Evolutionary conservation across 208 protist genomes (phyloP), one percentile per base, ranked within the genome.

Genomic region (Jaenimonas drosophilae): DNA sequence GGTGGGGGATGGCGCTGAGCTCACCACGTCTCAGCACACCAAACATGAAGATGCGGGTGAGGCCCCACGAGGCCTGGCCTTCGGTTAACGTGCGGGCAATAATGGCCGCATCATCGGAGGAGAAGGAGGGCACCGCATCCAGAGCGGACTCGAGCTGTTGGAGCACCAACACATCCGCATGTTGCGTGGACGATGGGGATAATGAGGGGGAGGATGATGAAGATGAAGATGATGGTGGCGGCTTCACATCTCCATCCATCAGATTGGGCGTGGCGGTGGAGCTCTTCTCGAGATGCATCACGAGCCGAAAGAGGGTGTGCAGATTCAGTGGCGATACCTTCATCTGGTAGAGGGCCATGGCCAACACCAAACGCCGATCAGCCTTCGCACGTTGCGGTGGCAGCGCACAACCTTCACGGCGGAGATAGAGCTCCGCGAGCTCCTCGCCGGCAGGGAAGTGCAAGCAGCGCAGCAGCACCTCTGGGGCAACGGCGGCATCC

Each of bases 381-480:
- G n/a, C n/a, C n/a, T n/a, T n/a, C n/a, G n/a, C n/a, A n/a, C n/a
- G n/a, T n/a, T n/a, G n/a, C n/a, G n/a, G n/a, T n/a, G n/a, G n/a
- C n/a, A n/a, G n/a, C n/a, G n/a, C n/a, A n/a, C n/a, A n/a, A n/a
- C n/a, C n/a, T n/a, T n/a, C n/a, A n/a, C 25, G 30, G 0, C 37
- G 12, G 0, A 83, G 34, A 55, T 70, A 72, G 1, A 7, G 17
- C 4, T 20, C 24, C 12, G 69, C 73, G 3, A 78, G 48, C 31
- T 51, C 36, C 21, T 61, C 49, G 9, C 81, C 76, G 25, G 39
- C 17, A 14, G 39, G 37, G 16, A 54, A 61, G 6, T 57, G 57
- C 14, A 85, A 64, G 28, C 81, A 90, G 28, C 65, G 55, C 9
- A 90, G 54, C 21, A 84, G 55, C 11, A 90, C 81, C 49, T 86